phyloP scores from a whole-genome alignment of 345 rosid species.

The Orychophragmus violaceus region DNA sequence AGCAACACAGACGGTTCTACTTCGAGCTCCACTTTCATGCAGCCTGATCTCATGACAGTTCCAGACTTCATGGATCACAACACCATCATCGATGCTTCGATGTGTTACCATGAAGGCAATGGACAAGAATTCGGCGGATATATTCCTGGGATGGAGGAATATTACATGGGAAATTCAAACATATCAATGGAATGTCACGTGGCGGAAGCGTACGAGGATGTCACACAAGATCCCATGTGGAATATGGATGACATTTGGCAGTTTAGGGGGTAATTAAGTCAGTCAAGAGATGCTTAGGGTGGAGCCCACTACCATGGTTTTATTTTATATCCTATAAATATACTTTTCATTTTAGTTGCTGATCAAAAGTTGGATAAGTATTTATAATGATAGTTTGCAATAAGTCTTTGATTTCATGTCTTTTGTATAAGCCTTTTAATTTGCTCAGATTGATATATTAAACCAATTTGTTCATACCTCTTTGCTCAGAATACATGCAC shows the following conservation, averaged over 20 bases:
- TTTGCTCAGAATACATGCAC: not conserved
- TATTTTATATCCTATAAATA: not conserved
- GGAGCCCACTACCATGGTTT: slow-evolving; percentile 16
- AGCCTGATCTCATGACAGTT: slow-evolving; percentile 29
- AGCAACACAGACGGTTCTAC: slow-evolving; percentile 11
- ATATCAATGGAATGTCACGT: slow-evolving; percentile 36
- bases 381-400: not conserved
- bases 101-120: slow-evolving; percentile 5
- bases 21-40: slow-evolving; percentile 14
- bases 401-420: not conserved
- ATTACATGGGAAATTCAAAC: slow-evolving; percentile 27
- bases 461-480: not conserved
- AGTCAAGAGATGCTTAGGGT: slow-evolving; percentile 7
- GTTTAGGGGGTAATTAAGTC: slow-evolving; percentile 38
- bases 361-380: not conserved
- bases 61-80: slow-evolving; percentile 31
- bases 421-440: not conserved
- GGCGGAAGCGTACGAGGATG: slow-evolving; percentile 36
- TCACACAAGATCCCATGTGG: slow-evolving; percentile 53
- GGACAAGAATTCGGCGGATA: slow-evolving; percentile 30
- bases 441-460: not conserved
- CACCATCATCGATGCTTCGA: slow-evolving; percentile 18
- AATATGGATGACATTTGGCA: slow-evolving; percentile 67
- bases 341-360: slow-evolving; percentile 1
- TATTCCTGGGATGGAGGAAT: slow-evolving; percentile 27